Base-by-base conservation (phyloP, 352 stramenopile species). In the Phytophthora syringae region DNA sequence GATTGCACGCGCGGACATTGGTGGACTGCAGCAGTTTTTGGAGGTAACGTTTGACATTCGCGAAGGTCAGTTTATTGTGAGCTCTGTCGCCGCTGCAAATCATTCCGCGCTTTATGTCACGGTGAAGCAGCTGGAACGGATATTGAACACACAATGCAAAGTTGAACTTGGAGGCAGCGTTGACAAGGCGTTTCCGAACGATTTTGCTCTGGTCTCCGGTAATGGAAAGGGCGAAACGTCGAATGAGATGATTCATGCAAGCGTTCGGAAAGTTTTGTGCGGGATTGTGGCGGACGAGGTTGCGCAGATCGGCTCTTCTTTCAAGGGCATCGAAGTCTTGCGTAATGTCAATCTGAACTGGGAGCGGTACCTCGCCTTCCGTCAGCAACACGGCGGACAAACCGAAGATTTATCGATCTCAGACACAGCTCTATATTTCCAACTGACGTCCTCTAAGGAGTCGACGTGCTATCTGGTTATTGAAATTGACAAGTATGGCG, bases 231-330 rank as follows among this genome's bases (percentile, higher is more conserved):
- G 75, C 15, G 82, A 93, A 15, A 89, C 90, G 48, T 77, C 77
- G 3, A 89, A 83, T 59, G 82, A 90, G 55, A 69, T 89, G 52
- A 89, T 93, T 42, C 84, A 91, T 50, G 65, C 69, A 1, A 88
- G 80, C 25, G 79, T 94, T 30, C 75, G 80, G 6, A 91, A 92
- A 39, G 86, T 75, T 22, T 73, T 95, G 50, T 90, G 85, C 45
- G 84, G 93, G 58, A 89, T 95, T 22, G 81, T 93, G n/a, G 85
- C 84, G n/a, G 80, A 92, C 54, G 87, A 95, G 51, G 84, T 95
- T 18, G 76, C 81, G 0, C 80, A 90, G 60, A 84, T 95, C 52
- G 87, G 84, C 9, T 77, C 80, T 36, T 86, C 83, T 5, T 80
- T 93, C 18, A 89, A 92, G 70, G 80, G 84, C 7, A 92, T 95